These are phyloP conservation scores for Kwoniella shivajii DNA, from an alignment of 1,284 basidiomycete genomes.

Conservation along the genomic window DNA sequence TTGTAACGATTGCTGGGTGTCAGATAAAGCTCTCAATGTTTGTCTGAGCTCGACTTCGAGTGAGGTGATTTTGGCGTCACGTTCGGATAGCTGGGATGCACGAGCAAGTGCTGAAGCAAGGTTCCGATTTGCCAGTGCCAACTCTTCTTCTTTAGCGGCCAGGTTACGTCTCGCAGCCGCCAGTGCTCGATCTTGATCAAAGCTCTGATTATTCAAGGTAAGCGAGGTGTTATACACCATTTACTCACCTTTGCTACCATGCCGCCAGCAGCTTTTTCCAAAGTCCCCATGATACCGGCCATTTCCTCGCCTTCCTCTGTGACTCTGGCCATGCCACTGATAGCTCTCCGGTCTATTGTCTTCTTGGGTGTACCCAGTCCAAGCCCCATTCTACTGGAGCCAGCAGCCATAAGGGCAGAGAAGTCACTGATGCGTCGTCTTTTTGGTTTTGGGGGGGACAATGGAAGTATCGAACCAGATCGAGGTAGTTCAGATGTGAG, in stretches of 20 bases:
- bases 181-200: constrained; percentile 37
- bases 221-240: constrained; percentile 1
- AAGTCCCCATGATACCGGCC: constrained; percentile 17
- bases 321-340: constrained; percentile 44
- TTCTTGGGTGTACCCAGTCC: constrained; percentile 35
- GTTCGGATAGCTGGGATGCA: constrained; percentile 17
- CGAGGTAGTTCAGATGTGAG: constrained; percentile 46
- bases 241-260: constrained; percentile 15
- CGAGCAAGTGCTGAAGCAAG: constrained; percentile 19
- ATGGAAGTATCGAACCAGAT: constrained; percentile 17
- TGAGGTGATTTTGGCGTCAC: constrained; percentile 9
- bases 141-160: constrained; percentile 33
- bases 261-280: constrained; percentile 18
- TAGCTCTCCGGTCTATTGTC: constrained; percentile 40
- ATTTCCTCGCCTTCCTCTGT: constrained; percentile 36
- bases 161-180: constrained; percentile 36
- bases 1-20: constrained; percentile 5
- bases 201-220: constrained; percentile 15
- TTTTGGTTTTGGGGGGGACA: constrained; percentile 37
- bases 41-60: constrained; percentile 10
- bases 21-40: constrained; percentile 8
- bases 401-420: constrained; percentile 20
- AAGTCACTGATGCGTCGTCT: constrained; percentile 53
- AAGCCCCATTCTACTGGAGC: constrained; percentile 30
- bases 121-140: constrained; percentile 24